Conservation (phyloP, 352 stramenopile genomes). For the Pythium folliculosum region DNA sequence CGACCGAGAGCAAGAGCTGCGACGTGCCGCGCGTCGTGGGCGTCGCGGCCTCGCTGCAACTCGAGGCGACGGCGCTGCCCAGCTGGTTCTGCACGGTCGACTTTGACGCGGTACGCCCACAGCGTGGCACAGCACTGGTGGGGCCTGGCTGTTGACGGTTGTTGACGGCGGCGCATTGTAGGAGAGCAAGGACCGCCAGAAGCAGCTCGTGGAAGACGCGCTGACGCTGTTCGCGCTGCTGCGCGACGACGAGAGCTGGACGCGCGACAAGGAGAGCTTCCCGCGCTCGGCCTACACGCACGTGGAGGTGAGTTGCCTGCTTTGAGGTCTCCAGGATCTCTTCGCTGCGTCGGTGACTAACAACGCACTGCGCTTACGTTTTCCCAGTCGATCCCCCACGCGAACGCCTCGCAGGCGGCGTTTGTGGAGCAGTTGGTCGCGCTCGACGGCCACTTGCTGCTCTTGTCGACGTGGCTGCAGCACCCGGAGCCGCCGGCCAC, state of each 20-base stretch:
- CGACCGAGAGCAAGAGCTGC: slow-evolving; percentile 36
- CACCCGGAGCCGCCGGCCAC: slow-evolving; percentile 71
- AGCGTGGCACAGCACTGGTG: background rate
- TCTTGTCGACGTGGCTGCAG: slow-evolving; percentile 77
- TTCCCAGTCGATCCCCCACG: slow-evolving; percentile 46
- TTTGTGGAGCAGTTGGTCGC: slow-evolving; percentile 41
- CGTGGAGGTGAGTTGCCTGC: slow-evolving; percentile 41
- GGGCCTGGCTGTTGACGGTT: background rate
- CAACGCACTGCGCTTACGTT: background rate
- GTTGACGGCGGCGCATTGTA: slow-evolving; percentile 21
- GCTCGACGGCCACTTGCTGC: slow-evolving; percentile 57
- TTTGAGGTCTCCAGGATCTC: background rate
- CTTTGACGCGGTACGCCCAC: slow-evolving; percentile 43
- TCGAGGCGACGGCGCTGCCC: slow-evolving; percentile 41
- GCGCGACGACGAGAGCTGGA: slow-evolving; percentile 75
- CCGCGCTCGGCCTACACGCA: slow-evolving; percentile 75
- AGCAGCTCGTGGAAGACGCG: slow-evolving; percentile 46
- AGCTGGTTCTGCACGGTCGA: slow-evolving; percentile 72
- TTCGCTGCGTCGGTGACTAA: background rate
- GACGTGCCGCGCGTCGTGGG: slow-evolving; percentile 41
- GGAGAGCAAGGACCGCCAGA: slow-evolving; percentile 48
- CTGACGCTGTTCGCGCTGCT: slow-evolving; percentile 66
- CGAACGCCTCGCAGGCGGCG: slow-evolving; percentile 26
- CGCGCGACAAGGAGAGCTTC: slow-evolving; percentile 79
- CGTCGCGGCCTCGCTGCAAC: slow-evolving; percentile 56